Evolutionary conservation across 1,284 basidiomycete genomes (phyloP).

Genomic region (Ceratorhiza oryzae-sativae): DNA sequence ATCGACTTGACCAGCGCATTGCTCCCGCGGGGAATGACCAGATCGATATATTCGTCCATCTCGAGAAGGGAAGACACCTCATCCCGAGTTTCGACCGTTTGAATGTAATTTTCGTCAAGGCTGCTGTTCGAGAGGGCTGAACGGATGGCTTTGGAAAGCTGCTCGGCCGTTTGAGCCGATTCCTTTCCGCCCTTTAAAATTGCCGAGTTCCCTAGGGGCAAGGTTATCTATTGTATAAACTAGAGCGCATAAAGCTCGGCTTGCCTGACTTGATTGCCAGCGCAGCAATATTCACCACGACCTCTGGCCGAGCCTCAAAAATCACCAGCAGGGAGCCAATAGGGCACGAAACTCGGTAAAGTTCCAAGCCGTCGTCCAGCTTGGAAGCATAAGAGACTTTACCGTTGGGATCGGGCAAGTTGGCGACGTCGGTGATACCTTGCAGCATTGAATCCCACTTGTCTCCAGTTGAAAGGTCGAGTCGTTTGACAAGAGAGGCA

Average conservation of each 20-base stretch:
- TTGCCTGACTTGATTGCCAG: slow-evolving; percentile 95
- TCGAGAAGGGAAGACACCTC: slow-evolving; percentile 88
- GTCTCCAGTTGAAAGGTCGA: slow-evolving; percentile 84
- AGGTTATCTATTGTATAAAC: slow-evolving; percentile 29
- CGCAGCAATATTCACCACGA: slow-evolving; percentile 96
- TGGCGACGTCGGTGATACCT: slow-evolving; percentile 87
- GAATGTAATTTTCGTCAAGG: slow-evolving; percentile 84
- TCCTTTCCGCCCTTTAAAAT: slow-evolving; percentile 98
- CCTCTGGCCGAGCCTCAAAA: slow-evolving; percentile 97
- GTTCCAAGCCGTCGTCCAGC: slow-evolving; percentile 84
- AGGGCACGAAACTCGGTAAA: slow-evolving; percentile 95
- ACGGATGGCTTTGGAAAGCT: slow-evolving; percentile 83
- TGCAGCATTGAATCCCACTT: slow-evolving; percentile 96
- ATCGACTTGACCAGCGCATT: slow-evolving; percentile 90
- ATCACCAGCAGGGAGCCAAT: slow-evolving; percentile 97
- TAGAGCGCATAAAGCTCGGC: slow-evolving; percentile 44
- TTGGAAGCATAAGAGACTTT: slow-evolving; percentile 86
- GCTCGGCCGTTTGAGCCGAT: slow-evolving; percentile 76
- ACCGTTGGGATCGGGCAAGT: slow-evolving; percentile 87
- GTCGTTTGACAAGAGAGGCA: slow-evolving; percentile 77
- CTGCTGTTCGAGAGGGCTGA: slow-evolving; percentile 75
- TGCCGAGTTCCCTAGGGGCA: slow-evolving; percentile 79
- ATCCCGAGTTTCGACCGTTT: slow-evolving; percentile 90
- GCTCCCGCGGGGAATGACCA: slow-evolving; percentile 96
- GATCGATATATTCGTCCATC: slow-evolving; percentile 91